A percentile compares a stretch with the other conserved stretches of the same genome.
These are phyloP conservation scores for Trichophyton verrucosum DNA, from an alignment of 2,329 filamentous ascomycete species.

Conservation along the genomic window DNA sequence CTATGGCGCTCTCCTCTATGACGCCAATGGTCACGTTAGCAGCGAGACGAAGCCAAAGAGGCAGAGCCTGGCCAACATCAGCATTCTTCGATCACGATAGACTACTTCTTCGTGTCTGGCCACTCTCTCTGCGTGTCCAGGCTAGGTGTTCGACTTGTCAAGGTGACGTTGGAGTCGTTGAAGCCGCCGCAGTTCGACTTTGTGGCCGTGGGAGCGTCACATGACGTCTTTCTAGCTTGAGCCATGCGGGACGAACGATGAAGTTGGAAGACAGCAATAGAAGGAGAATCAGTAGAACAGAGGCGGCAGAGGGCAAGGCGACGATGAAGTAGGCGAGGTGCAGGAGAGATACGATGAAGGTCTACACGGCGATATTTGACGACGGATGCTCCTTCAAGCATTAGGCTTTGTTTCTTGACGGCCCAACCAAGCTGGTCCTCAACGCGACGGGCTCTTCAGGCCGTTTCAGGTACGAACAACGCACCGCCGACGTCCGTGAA, in stretches of 20 bases:
- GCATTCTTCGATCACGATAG: neutral
- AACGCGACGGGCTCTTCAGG: conserved; percentile 6
- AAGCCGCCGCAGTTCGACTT: neutral
- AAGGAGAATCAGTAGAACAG: neutral
- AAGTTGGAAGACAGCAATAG: neutral
- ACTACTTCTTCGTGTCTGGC: neutral
- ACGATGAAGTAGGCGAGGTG: too few relatives aligned
- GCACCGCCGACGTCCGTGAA: conserved; percentile 7
- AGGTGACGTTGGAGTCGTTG: neutral
- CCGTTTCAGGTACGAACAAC: conserved; percentile 7
- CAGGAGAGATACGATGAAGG: neutral
- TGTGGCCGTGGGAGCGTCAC: neutral
- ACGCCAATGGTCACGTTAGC: neutral
- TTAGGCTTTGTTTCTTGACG: conserved; percentile 1
- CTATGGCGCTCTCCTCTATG: neutral
- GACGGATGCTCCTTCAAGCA: neutral
- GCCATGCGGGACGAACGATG: neutral
- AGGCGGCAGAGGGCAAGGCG: neutral
- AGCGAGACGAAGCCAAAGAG: neutral
- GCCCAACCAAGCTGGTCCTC: conserved; percentile 1
- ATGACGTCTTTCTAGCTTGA: neutral
- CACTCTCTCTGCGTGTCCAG: neutral
- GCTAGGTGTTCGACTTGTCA: neutral
- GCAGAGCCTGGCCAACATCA: neutral
- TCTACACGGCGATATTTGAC: neutral